These are phyloP conservation scores for Sporisorium reilianum DNA, from an alignment of 1,284 basidiomycete species.

Conservation along the genomic window DNA sequence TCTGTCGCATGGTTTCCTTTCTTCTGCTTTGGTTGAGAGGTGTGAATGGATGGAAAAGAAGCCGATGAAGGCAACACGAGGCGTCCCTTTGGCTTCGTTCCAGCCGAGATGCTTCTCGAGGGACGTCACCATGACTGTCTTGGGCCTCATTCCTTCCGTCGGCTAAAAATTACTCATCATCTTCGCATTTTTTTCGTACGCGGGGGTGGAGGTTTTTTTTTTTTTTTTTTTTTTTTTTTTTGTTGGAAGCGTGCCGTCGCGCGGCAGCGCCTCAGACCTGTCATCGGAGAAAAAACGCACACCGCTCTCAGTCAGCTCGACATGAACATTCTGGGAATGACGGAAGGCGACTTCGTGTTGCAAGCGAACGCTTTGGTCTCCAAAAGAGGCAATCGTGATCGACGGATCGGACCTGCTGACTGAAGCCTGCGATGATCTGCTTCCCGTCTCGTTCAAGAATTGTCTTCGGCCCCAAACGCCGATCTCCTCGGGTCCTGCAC, in stretches of 20 bases:
- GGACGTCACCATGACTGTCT: conserved; percentile 3
- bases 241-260: too few relatives aligned
- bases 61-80: too few relatives aligned
- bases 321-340: neutral
- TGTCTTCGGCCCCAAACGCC: neutral
- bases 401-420: conserved; percentile 5
- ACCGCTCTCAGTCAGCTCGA: neutral
- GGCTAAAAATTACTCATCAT: conserved; percentile 1
- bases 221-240: too few relatives aligned
- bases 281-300: neutral
- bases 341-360: neutral
- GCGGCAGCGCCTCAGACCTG: too few relatives aligned
- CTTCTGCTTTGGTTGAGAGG: neutral
- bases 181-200: neutral
- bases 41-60: neutral
- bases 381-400: neutral
- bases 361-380: too few relatives aligned
- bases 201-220: neutral
- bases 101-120: neutral
- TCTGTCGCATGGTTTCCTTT: conserved; percentile 21
- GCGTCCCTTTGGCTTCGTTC: neutral
- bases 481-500: neutral
- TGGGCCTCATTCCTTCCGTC: neutral
- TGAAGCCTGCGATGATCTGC: neutral
- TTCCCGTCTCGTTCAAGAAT: neutral